Evolutionary conservation across 2,329 filamentous ascomycete species (phyloP), one percentile per base, ranked within the genome.

Genomic region (Mycosphaerella sp.): DNA sequence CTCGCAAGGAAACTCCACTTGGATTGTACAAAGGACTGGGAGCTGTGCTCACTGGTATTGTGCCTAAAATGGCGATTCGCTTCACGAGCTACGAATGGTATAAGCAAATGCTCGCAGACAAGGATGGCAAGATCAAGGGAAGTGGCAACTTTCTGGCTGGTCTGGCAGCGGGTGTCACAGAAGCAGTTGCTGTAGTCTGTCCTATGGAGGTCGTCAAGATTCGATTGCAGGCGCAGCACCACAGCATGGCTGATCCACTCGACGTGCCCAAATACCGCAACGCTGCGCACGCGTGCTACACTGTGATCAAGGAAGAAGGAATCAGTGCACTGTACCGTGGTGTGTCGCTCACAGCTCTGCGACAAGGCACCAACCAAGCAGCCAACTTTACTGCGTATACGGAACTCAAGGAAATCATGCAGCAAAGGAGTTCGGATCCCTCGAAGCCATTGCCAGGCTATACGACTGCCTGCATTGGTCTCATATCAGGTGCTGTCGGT

Each of bases 161-260:
- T 68, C 84, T 98, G 44, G 82, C 87, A 23, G 93, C 93, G 26
- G 93, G 93, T 73, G 84, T 98, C 14, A 97, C 93, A 17, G 93
- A 98, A 80, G 93, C 93, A 61, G 92, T 98, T 43, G 86, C 88
- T 46, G 89, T 98, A 48, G 93, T 98, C 53, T 96, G 91, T 31
- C 93, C 93, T 5, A 98, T 98, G 93, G 93, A 98, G 77, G 93
- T 98, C 58, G 83, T 98, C 74, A 98, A 98, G 81, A 98, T 98
- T 70, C 87, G 93, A 46, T 82, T 98, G 64, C 93, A 98, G 79
- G 92, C 92, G 4, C 93, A 98, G 76, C 89, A 96, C 76, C 93
- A 98, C 82, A 89, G 84, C 70, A 93, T 98, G 85, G 90, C 93
- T 46, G 93, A 98, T 70, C 93, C 93, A 5, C 84, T 97, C 63